Evolutionary conservation across 2,329 filamentous ascomycete genomes (phyloP), one percentile per base, ranked within the genome.

Genomic region (Talaromyces sp.): DNA sequence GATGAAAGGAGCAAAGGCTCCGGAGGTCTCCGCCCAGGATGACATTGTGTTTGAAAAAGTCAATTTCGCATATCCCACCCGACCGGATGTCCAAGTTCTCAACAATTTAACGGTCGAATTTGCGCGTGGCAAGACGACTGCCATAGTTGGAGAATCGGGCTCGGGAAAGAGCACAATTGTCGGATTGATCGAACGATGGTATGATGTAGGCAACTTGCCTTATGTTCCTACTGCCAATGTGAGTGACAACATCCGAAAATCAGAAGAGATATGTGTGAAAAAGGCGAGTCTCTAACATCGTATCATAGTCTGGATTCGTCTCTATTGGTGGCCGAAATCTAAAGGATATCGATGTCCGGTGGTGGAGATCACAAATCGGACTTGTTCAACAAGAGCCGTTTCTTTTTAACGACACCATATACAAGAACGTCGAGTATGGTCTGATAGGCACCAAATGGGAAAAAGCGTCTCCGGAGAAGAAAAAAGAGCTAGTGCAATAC

Each of bases 311-410:
- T 15, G 86, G 85, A 1, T 77, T 72, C 3, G 81, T 91, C 52
- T 74, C 75, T 0, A 83, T 86, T 4, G 83, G 80, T 42, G 81
- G 78, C 1, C 80, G 82, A 44, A 73, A 82, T 28, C 74, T 91
- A 25, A 69, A 71, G 22, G 79, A 84, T 3, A 75, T 97, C 0
- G 83, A 92, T 64, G 75, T 82, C 0, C 75, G 78, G n/a, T 97
- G 92, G 91, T 77, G 96, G 3, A 85, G 91, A 27, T 82, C 85
- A 25, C 92, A 93, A 49, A 77, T 97, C 47, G 91, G 88, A 0
- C 75, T 97, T 1, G 84, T 97, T 1, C 92, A 96, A 68, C 95
- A 98, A 71, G 82, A 88, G 13, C 93, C 88, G 62, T 80, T 88
- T 3, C 77, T 98, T 0, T 97, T 98, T 77, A 86, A 91, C 64